These are phyloP conservation scores for Prototheca cutis DNA, from an alignment of 163 green algal genomes.

Conservation along the genomic window DNA sequence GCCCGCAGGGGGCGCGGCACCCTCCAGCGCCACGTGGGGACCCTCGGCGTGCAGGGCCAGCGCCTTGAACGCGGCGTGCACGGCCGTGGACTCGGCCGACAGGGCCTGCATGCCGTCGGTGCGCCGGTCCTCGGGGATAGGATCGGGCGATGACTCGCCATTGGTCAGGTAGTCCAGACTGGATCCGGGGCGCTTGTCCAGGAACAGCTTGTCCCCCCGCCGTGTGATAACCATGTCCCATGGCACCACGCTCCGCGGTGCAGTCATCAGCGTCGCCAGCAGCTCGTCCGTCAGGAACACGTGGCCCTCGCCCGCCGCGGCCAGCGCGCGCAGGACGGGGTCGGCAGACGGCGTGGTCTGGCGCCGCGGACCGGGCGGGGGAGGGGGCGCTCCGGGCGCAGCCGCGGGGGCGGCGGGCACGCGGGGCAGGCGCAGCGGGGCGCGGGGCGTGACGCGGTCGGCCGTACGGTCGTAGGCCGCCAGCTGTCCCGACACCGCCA, in stretches of 20 bases:
- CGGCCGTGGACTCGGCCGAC: conserved; percentile 74
- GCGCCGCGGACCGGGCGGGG: too few relatives aligned
- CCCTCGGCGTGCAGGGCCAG: conserved; percentile 7
- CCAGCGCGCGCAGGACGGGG: conserved; percentile 49
- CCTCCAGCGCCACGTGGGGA: neutral
- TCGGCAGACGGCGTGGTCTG: conserved; percentile 79
- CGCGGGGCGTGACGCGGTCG: conserved; percentile 83
- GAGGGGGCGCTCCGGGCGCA: too few relatives aligned
- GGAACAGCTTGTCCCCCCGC: conserved; percentile 69
- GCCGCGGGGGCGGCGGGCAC: neutral
- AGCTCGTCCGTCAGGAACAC: conserved; percentile 91
- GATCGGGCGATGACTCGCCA: conserved; percentile 43
- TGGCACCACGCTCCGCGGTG: conserved; percentile 77
- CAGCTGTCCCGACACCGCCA: conserved; percentile 57
- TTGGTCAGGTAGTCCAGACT: conserved; percentile 62
- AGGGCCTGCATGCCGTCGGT: conserved; percentile 85
- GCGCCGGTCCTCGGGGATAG: conserved; percentile 71
- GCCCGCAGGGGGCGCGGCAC: conserved; percentile 4
- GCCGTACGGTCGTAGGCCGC: conserved; percentile 78
- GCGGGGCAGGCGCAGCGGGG: conserved; percentile 26
- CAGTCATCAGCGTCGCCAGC: conserved; percentile 91
- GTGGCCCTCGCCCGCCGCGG: conserved; percentile 41
- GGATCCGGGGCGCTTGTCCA: conserved; percentile 73
- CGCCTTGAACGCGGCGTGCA: conserved; percentile 82
- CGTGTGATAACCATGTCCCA: conserved; percentile 59